Evolutionary conservation across 768 basidiomycete genomes (phyloP).

Genomic region (Leccinum uliginosum): DNA sequence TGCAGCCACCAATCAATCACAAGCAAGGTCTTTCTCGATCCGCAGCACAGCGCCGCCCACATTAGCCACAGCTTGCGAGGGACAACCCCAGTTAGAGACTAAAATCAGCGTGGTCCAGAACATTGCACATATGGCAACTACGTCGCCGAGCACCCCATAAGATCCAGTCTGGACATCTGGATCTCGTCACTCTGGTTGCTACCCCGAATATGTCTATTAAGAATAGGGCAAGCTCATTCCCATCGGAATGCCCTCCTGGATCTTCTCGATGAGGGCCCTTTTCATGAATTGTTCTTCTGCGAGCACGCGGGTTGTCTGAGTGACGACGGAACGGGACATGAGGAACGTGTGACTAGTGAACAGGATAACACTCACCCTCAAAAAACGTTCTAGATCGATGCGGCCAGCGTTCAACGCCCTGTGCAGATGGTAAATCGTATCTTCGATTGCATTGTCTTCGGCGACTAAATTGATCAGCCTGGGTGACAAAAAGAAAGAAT

Average conservation of each 20-base stretch:
- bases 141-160: conserved; percentile 32
- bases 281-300: conserved; percentile 98
- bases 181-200: conserved; percentile 25
- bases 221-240: conserved; percentile 37
- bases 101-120: conserved; percentile 28
- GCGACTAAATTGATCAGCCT: conserved; percentile 96
- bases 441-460: conserved; percentile 98
- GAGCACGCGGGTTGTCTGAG: conserved; percentile 74
- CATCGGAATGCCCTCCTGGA: conserved; percentile 57
- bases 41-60: conserved; percentile 21
- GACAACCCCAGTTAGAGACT: conserved; percentile 21
- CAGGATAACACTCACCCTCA: conserved; percentile 59
- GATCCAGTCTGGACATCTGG: conserved; percentile 21
- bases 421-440: conserved; percentile 95
- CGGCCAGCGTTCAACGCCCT: conserved; percentile 87
- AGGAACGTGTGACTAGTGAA: conserved; percentile 14
- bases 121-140: conserved; percentile 34
- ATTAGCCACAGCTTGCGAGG: conserved; percentile 12
- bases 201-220: conserved; percentile 39
- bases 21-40: conserved; percentile 7
- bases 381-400: conserved; percentile 91
- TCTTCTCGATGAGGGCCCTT: conserved; percentile 91
- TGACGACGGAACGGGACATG: conserved; percentile 16
- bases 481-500: not conserved
- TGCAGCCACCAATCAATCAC: conserved; percentile 28